These are phyloP conservation scores for Rhizophora mangle DNA, from an alignment of 345 rosid species.

Conservation along the genomic window DNA sequence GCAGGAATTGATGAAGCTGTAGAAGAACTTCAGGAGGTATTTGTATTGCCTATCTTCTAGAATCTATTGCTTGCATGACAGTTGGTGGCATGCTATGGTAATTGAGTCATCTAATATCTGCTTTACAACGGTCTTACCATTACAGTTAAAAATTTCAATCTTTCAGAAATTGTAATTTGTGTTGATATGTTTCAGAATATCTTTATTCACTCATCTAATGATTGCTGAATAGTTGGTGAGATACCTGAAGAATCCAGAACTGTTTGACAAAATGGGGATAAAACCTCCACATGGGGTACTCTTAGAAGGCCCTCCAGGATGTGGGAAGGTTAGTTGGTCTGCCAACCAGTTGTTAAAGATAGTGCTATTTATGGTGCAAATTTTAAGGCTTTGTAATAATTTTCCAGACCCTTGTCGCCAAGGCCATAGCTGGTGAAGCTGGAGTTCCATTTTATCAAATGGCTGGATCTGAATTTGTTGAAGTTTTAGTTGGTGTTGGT, in stretches of 20 bases:
- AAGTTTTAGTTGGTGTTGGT: conserved; percentile 95
- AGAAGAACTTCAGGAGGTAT: conserved; percentile 96
- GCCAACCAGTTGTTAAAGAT: conserved; percentile 6
- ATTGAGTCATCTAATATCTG: conserved; percentile 3
- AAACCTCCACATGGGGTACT: conserved; percentile 99
- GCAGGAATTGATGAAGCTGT: conserved; percentile 99
- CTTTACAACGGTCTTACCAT: neutral
- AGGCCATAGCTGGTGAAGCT: conserved; percentile 98
- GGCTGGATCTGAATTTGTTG: conserved; percentile 98
- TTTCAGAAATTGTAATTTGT: neutral
- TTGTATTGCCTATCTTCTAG: conserved; percentile 10
- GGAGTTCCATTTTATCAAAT: conserved; percentile 97
- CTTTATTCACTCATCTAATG: conserved; percentile 4
- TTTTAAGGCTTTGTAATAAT: conserved; percentile 13
- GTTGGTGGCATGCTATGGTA: neutral
- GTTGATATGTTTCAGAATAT: neutral
- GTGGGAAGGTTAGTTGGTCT: conserved; percentile 72
- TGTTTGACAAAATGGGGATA: conserved; percentile 89
- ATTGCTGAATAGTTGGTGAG: conserved; percentile 65
- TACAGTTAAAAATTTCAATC: neutral
- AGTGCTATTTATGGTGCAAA: conserved; percentile 12
- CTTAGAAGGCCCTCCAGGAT: conserved; percentile 94
- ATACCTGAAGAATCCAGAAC: conserved; percentile 90
- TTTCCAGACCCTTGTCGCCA: conserved; percentile 83
- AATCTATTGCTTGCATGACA: neutral